Base-by-base conservation (phyloP, 768 basidiomycete species). In the Mycena haematopus region DNA sequence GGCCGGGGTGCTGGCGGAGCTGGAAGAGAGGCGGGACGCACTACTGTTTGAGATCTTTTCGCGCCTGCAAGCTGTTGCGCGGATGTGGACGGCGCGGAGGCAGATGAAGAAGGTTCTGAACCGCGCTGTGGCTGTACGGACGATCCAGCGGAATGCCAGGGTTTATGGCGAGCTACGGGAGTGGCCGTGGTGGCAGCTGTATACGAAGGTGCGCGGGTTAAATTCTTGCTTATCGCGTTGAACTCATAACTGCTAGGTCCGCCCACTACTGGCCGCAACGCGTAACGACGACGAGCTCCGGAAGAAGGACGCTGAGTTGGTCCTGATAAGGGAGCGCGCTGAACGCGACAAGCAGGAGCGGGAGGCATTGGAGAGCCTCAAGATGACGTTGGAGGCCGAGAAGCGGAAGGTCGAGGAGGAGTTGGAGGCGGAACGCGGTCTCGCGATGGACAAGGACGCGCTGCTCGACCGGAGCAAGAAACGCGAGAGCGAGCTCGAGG, bases 171-270 rank as follows among this genome's bases (percentile, higher is more conserved):
- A 93, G 58, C 81, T 99, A 29, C 83, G 87, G 49, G 93, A 96
- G 55, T 99, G 97, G 97, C 95, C 96, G 1, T 99, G 97, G 97
- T 99, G 97, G 97, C 92, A 95, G 65, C 82, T 99, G 10, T 99
- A 96, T 73, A 95, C 95, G 2, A 96, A 96, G 81, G 94, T 87
- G 63, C 47, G 75, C 58, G 38, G 24, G 35, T n/a, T 57, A 15
- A 15, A 35, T 2, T 24, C 21, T 45, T 35, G 21, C n/a, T 42
- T 36, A 10, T n/a, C 42, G 45, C 19, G 13, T 6, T 53, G 52
- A 67, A 56, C 47, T 60, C 58, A 69, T 54, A 6, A 42, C 15
- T 22, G 25, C 22, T 58, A 92, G 91, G 89, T 99, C 21, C 91
- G 96, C 35, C 97, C 97, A 0, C 75, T 99, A 15, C 83, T 99